Evolutionary conservation across 2,329 filamentous ascomycete genomes (phyloP).

Genomic region (Rhinocladiella similis): DNA sequence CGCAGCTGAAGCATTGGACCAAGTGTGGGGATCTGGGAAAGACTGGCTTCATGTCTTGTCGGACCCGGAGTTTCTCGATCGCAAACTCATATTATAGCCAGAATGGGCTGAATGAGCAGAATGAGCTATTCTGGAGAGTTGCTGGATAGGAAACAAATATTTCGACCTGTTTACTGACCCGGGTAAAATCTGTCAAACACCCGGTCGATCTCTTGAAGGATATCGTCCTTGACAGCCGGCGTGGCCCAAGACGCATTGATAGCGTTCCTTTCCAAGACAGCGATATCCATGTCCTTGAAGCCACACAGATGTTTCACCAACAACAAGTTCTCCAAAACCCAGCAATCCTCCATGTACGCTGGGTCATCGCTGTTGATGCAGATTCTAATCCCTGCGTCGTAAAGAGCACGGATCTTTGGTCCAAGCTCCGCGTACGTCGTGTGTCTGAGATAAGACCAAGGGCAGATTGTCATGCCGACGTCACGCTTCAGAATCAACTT

Average conservation of each 20-base stretch:
- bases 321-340: constrained; percentile 51
- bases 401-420: constrained; percentile 43
- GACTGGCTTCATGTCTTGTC: neutral
- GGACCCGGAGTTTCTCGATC: neutral
- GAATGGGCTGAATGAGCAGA: too few species aligned
- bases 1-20: constrained; percentile 1
- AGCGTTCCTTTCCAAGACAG: constrained; percentile 42
- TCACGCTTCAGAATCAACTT: constrained; percentile 33
- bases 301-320: constrained; percentile 44
- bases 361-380: constrained; percentile 53
- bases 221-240: constrained; percentile 36
- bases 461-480: constrained; percentile 45
- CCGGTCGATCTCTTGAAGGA: constrained; percentile 12
- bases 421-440: constrained; percentile 28
- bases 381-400: constrained; percentile 48
- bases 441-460: constrained; percentile 39
- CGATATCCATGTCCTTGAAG: constrained; percentile 46
- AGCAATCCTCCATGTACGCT: constrained; percentile 52
- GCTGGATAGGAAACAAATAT: neutral
- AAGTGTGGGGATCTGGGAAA: neutral
- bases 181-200: constrained; percentile 2
- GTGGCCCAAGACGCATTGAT: constrained; percentile 52
- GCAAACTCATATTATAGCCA: neutral
- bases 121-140: neutral
- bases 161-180: neutral